A percentile compares a stretch with the other conserved stretches of the same genome.
Evolutionary conservation across 148 eudicot species (phyloP).

Genomic region (Cornus florida): DNA sequence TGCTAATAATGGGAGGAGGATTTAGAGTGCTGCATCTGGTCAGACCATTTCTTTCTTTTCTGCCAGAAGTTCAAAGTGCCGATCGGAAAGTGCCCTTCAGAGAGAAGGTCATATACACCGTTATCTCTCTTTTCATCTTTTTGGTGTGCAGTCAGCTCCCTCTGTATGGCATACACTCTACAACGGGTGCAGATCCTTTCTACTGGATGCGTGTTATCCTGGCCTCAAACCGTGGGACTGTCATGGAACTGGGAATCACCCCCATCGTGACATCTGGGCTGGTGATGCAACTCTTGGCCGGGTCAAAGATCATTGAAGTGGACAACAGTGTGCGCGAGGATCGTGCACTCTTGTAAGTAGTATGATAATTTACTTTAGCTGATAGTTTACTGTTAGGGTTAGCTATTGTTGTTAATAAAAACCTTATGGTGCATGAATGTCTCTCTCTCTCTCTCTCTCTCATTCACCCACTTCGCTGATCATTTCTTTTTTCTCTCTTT

Average conservation of each 20-base stretch:
- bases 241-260: slow-evolving; percentile 92
- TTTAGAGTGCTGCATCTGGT: slow-evolving; percentile 83
- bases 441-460: neutral
- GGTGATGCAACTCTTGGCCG: slow-evolving; percentile 89
- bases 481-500: neutral
- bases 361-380: neutral
- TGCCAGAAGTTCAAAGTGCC: slow-evolving; percentile 79
- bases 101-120: slow-evolving; percentile 90
- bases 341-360: slow-evolving; percentile 77
- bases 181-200: slow-evolving; percentile 79
- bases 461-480: neutral
- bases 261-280: slow-evolving; percentile 89
- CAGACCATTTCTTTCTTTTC: slow-evolving; percentile 71
- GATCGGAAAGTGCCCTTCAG: slow-evolving; percentile 80
- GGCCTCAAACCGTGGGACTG: slow-evolving; percentile 86
- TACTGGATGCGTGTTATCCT: slow-evolving; percentile 96
- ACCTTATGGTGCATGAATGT: neutral
- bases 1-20: slow-evolving; percentile 69
- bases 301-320: slow-evolving; percentile 86
- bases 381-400: neutral
- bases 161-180: slow-evolving; percentile 84
- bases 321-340: slow-evolving; percentile 91
- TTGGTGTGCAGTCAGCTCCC: slow-evolving; percentile 91
- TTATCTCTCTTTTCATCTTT: slow-evolving; percentile 74
- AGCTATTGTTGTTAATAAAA: neutral